phyloP scores from a whole-genome alignment of 495 filamentous ascomycete species.

The Peziza echinospora region DNA sequence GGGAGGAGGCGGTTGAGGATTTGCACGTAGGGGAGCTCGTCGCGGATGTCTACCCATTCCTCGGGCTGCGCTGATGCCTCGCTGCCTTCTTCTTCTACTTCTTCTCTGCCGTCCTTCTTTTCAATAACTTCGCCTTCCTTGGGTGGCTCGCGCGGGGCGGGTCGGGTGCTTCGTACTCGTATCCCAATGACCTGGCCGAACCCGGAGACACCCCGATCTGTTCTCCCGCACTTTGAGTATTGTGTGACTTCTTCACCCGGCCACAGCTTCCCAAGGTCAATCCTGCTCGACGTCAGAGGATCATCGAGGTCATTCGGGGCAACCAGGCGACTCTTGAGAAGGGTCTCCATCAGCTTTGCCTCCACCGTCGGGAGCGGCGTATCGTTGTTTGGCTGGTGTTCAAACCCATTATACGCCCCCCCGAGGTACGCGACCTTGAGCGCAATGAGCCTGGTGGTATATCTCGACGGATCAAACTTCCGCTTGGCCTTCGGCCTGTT shows the following conservation, averaged over 20 bases:
- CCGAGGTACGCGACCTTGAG: slow-evolving; percentile 90
- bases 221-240: slow-evolving; percentile 86
- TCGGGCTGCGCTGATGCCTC: slow-evolving; percentile 8
- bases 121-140: background rate
- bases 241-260: slow-evolving; percentile 59
- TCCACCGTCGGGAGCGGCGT: slow-evolving; percentile 65
- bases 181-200: slow-evolving; percentile 89
- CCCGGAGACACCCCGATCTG: slow-evolving; percentile 80
- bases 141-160: slow-evolving; percentile 21
- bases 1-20: slow-evolving; percentile 74
- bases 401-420: slow-evolving; percentile 73
- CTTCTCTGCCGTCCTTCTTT: background rate
- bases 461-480: slow-evolving; percentile 54
- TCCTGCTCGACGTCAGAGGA: slow-evolving; percentile 15
- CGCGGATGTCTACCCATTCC: slow-evolving; percentile 47
- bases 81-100: background rate
- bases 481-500: slow-evolving; percentile 26
- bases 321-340: slow-evolving; percentile 60
- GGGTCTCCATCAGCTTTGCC: slow-evolving; percentile 74
- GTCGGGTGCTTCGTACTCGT: slow-evolving; percentile 55
- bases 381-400: slow-evolving; percentile 44
- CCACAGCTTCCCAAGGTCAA: slow-evolving; percentile 21
- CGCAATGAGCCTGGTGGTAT: slow-evolving; percentile 64
- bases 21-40: slow-evolving; percentile 64
- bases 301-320: slow-evolving; percentile 29